These are phyloP conservation scores for Ajuga reptans DNA, from an alignment of 305 asterid species.

Conservation along the genomic window DNA sequence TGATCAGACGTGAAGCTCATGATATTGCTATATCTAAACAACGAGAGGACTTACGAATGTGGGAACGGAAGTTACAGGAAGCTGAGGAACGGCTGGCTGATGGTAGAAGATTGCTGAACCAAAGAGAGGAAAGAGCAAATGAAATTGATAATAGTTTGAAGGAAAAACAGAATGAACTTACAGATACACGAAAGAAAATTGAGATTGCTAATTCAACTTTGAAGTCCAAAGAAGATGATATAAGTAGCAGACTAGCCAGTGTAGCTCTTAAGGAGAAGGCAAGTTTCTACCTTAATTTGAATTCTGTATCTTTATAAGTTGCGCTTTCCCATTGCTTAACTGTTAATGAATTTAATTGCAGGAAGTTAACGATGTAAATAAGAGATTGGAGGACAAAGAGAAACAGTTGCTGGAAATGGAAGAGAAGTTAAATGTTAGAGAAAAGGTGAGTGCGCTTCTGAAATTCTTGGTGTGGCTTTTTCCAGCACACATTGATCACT, in stretches of 20 bases:
- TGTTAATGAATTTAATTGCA: slow-evolving; percentile 33
- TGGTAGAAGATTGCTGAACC: slow-evolving; percentile 73
- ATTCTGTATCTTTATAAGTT: background rate
- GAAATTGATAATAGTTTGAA: slow-evolving; percentile 60
- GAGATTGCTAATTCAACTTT: slow-evolving; percentile 46
- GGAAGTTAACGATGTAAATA: slow-evolving; percentile 59
- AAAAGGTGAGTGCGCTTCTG: slow-evolving; percentile 44
- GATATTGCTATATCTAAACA: slow-evolving; percentile 58
- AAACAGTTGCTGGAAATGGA: slow-evolving; percentile 58
- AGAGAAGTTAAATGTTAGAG: slow-evolving; percentile 62
- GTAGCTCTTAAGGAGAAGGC: slow-evolving; percentile 68
- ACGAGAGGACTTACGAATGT: slow-evolving; percentile 78
- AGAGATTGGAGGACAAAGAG: slow-evolving; percentile 65
- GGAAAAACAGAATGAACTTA: slow-evolving; percentile 67
- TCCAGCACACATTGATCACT: background rate
- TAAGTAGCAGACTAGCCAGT: slow-evolving; percentile 46
- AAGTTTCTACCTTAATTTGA: slow-evolving; percentile 23
- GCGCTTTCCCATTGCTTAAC: slow-evolving; percentile 5
- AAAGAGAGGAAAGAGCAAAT: slow-evolving; percentile 87
- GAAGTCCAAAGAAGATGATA: slow-evolving; percentile 77
- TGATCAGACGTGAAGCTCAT: slow-evolving; percentile 67
- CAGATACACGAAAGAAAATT: slow-evolving; percentile 56
- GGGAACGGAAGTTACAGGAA: slow-evolving; percentile 76
- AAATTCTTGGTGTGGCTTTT: background rate
- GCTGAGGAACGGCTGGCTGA: slow-evolving; percentile 89